Percentiles rank a stretch among this genome's conserved stretches.
Evolutionary conservation across 768 basidiomycete species (phyloP).

Genomic region (Rhodosporidiobolus sp.): DNA sequence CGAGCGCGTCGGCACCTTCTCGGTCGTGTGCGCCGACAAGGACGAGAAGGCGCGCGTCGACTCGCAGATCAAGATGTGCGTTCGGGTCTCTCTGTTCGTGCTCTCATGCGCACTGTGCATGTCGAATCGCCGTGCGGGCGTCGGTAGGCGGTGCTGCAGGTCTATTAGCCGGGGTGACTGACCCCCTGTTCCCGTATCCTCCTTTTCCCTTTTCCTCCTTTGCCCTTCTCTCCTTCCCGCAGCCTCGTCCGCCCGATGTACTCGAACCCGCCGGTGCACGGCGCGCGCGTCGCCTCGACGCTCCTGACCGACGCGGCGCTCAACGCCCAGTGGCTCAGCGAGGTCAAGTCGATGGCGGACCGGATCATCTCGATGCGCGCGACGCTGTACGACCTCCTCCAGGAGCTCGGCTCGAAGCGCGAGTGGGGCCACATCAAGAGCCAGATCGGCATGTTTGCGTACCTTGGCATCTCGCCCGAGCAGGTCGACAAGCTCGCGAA

Average conservation of each 20-base stretch:
- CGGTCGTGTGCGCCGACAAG: conserved; percentile 64
- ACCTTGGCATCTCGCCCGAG: conserved; percentile 45
- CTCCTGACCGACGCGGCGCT: conserved; percentile 73
- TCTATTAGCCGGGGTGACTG: too few relatives aligned
- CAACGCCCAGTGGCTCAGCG: conserved; percentile 69
- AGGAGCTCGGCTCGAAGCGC: conserved; percentile 80
- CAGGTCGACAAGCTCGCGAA: conserved; percentile 43
- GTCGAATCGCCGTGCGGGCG: background rate
- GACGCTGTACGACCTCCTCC: conserved; percentile 68
- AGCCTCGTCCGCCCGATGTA: conserved; percentile 88
- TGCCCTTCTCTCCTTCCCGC: conserved; percentile 33
- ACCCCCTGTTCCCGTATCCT: too few relatives aligned
- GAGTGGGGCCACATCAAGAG: conserved; percentile 92
- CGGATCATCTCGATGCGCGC: conserved; percentile 89
- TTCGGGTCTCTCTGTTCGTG: background rate
- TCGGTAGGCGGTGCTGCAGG: too few relatives aligned
- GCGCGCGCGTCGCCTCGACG: conserved; percentile 80
- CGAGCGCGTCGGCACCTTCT: conserved; percentile 90
- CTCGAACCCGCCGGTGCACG: conserved; percentile 89
- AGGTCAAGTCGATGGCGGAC: conserved; percentile 87
- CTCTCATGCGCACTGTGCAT: background rate
- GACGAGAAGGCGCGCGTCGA: conserved; percentile 70
- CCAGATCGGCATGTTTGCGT: conserved; percentile 91
- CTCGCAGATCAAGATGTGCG: conserved; percentile 82
- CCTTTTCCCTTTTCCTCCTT: background rate